Evolutionary conservation across 2,329 filamentous ascomycete genomes (phyloP).

Genomic region (Clarireedia hainanense): DNA sequence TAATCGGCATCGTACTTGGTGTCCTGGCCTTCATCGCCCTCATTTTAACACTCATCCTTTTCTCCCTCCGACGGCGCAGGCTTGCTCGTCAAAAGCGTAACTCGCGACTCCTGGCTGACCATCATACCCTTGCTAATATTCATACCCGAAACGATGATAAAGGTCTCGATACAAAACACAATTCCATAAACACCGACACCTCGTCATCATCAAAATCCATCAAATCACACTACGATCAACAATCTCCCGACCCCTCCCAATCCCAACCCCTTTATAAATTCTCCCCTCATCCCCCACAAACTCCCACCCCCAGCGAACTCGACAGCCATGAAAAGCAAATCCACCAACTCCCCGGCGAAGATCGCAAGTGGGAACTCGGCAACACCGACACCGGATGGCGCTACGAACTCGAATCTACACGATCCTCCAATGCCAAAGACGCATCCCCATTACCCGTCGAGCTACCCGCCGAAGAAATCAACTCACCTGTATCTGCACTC

Average conservation of each 20-base stretch:
- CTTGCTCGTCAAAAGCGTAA: not conserved
- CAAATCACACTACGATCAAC: too few species aligned
- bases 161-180: not conserved
- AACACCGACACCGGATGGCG: too few species aligned
- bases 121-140: not conserved
- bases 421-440: too few species aligned
- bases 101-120: not conserved
- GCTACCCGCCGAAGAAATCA: not conserved
- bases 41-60: not conserved
- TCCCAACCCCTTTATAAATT: too few species aligned
- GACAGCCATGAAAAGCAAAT: too few species aligned
- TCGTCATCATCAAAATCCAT: not conserved
- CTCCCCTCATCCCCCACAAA: too few species aligned
- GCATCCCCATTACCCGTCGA: not conserved
- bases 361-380: too few species aligned
- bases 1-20: not conserved
- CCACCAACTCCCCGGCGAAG: too few species aligned
- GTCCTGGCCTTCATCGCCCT: not conserved
- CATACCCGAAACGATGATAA: not conserved
- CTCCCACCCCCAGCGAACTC: too few species aligned
- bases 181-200: not conserved
- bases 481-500: too few species aligned
- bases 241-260: too few species aligned
- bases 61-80: not conserved
- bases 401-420: too few species aligned